These are phyloP conservation scores for Aspergillus transmontanensis DNA, from an alignment of 2,329 filamentous ascomycete species.

Conservation along the genomic window DNA sequence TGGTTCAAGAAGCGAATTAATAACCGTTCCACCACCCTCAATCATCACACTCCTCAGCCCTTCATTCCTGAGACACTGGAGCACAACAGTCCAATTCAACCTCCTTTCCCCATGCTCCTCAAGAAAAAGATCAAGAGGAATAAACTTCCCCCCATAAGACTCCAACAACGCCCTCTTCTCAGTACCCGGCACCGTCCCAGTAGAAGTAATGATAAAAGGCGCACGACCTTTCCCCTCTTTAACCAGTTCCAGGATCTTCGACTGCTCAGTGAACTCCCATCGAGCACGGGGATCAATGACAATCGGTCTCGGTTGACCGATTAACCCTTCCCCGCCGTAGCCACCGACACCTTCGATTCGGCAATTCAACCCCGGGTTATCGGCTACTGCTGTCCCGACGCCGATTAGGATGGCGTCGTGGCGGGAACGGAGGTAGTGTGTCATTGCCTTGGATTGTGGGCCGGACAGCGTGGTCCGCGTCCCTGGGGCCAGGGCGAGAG, in stretches of 20 bases:
- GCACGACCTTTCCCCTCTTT: constrained; percentile 65
- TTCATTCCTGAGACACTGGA: constrained; percentile 57
- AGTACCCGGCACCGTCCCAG: constrained; percentile 12
- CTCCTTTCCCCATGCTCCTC: constrained; percentile 17
- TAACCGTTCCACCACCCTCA: constrained; percentile 80
- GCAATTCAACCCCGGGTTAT: constrained; percentile 85
- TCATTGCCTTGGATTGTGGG: constrained; percentile 84
- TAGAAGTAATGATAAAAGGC: constrained; percentile 66
- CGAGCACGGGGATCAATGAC: constrained; percentile 74
- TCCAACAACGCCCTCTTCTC: constrained; percentile 26
- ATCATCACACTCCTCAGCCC: constrained; percentile 81
- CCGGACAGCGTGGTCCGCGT: constrained; percentile 78
- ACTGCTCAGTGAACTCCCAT: constrained; percentile 63
- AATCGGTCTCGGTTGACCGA: constrained; percentile 73
- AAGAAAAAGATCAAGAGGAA: constrained; percentile 26
- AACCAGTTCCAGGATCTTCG: constrained; percentile 68
- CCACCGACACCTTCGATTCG: constrained; percentile 64
- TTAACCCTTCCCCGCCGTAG: constrained; percentile 52
- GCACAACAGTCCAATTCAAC: constrained; percentile 62
- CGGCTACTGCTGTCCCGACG: constrained; percentile 78
- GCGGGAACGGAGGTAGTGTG: constrained; percentile 81
- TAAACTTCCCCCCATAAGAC: constrained; percentile 34
- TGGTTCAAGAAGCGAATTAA: constrained; percentile 72
- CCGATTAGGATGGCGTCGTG: constrained; percentile 87
- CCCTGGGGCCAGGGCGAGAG: constrained; percentile 72